Base-by-base conservation (phyloP, 2,329 filamentous ascomycete genomes). In the Penicillium psychrosexuale region DNA sequence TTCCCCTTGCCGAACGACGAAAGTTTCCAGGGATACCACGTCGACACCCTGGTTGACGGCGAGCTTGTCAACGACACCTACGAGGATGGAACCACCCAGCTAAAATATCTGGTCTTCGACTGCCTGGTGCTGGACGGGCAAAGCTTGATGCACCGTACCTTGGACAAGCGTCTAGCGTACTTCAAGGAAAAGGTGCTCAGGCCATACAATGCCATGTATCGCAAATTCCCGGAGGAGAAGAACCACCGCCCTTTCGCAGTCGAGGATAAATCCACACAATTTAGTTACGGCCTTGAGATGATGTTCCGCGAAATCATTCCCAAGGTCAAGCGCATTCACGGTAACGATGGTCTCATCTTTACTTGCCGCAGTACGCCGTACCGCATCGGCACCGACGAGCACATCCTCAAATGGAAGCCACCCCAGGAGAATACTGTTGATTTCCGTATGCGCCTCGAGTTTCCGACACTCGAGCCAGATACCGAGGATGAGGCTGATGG, bases 351-450 rank as follows among this genome's bases (percentile, higher is more conserved):
- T 6, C 82, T 99, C 44, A 96, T 99, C 68, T 99, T 97, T 75
- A 97, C 94, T n/a, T 96, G 93, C 76, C 86, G 90, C 60, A 88
- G 85, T 65, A 91, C 90, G 17, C 82, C 87, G 9, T 99, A 99
- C 77, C 87, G 87, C 65, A 87, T 89, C 62, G 94, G 94, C 62
- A 99, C 94, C 12, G 94, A 99, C 73, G 84, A 84, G 47, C 88
- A 96, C 71, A 99, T 97, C 60, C 79, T 99, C 37, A 99, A 99
- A 74, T 99, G 94, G 94, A 99, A 99, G 75, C 91, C 93, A 0
- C 90, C 91, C 4, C 82, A 90, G 61, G 94, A 99, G 72, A 99
- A 99, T 77, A 96, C 91, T 0, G 85, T 99, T 63, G 94, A 99
- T 72, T 97, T 96, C 72, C 84, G 88, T 39, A 81, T 97, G 65